A percentile compares a stretch with the other conserved stretches of the same genome.
phyloP scores from a whole-genome alignment of 2,329 filamentous ascomycete genomes.

The Exophiala dermatitidis region DNA sequence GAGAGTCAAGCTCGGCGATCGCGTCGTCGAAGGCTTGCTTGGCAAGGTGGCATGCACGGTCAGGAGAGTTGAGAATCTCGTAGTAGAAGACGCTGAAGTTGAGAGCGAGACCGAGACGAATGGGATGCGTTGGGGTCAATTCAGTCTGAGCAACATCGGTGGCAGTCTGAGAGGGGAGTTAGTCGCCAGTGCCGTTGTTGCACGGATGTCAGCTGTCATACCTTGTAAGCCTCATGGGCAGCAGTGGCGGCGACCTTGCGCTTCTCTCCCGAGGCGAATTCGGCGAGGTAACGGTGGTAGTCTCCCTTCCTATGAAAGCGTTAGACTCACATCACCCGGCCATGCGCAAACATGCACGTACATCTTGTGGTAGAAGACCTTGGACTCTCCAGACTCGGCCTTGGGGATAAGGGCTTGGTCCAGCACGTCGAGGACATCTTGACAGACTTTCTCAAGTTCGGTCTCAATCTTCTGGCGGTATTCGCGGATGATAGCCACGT shows the following conservation, averaged over 20 bases:
- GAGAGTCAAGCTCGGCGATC: conserved; percentile 95
- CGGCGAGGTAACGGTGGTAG: conserved; percentile 91
- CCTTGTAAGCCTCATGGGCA: conserved; percentile 96
- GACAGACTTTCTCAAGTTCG: conserved; percentile 95
- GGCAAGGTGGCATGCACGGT: conserved; percentile 94
- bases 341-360: conserved; percentile 42
- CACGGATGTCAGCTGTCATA: conserved; percentile 38
- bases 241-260: conserved; percentile 80
- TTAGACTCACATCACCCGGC: conserved; percentile 14
- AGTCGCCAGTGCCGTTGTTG: not conserved
- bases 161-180: conserved; percentile 58
- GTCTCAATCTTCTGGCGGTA: conserved; percentile 98
- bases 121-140: conserved; percentile 93
- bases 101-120: conserved; percentile 91
- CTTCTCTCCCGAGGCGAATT: conserved; percentile 89
- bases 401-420: conserved; percentile 91
- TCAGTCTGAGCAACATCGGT: conserved; percentile 98
- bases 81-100: conserved; percentile 99
- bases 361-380: conserved; percentile 99
- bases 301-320: conserved; percentile 72
- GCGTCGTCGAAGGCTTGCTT: conserved; percentile 99
- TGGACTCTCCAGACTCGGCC: conserved; percentile 93
- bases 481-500: conserved; percentile 86
- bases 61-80: conserved; percentile 96
- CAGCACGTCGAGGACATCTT: conserved; percentile 93